phyloP scores from a whole-genome alignment of 352 stramenopile genomes.

The Blastocystis sp. region DNA sequence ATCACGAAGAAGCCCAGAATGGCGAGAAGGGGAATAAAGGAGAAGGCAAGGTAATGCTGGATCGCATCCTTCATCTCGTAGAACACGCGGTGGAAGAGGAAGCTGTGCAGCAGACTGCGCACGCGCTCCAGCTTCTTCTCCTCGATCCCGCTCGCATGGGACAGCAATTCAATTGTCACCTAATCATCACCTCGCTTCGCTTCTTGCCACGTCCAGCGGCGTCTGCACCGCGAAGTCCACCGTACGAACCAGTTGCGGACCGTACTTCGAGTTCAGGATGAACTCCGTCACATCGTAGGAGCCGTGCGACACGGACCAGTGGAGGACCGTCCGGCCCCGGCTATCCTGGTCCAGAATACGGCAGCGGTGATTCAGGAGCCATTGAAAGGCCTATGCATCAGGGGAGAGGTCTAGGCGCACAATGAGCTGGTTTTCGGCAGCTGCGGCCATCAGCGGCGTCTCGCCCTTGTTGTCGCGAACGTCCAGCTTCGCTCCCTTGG shows the following conservation, averaged over 20 bases:
- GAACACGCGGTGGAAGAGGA: slow-evolving; percentile 14
- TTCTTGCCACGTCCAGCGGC: slow-evolving; percentile 3
- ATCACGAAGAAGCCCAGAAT: slow-evolving; percentile 18
- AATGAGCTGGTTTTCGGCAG: slow-evolving; percentile 41
- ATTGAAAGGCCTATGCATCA: slow-evolving; percentile 15
- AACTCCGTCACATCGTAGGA: neutral
- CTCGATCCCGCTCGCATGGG: neutral
- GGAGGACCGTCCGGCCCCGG: slow-evolving; percentile 35
- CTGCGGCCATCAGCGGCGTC: slow-evolving; percentile 62
- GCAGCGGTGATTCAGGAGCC: slow-evolving; percentile 37
- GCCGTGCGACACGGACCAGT: slow-evolving; percentile 10
- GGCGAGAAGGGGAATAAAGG: slow-evolving; percentile 1
- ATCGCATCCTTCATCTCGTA: slow-evolving; percentile 51
- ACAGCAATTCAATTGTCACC: slow-evolving; percentile 9
- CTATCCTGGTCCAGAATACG: slow-evolving; percentile 67
- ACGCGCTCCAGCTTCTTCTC: neutral
- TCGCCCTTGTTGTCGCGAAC: slow-evolving; percentile 66
- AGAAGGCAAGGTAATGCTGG: slow-evolving; percentile 43
- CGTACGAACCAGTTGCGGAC: slow-evolving; percentile 42
- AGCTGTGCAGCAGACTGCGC: neutral
- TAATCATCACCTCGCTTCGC: neutral
- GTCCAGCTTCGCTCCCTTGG: slow-evolving; percentile 26
- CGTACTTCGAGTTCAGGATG: slow-evolving; percentile 55
- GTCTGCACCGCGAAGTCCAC: slow-evolving; percentile 54
- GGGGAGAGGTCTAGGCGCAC: neutral